Conservation (phyloP, 192 early-diverging fungal species). For the Jimgerdemannia flammicorona region DNA sequence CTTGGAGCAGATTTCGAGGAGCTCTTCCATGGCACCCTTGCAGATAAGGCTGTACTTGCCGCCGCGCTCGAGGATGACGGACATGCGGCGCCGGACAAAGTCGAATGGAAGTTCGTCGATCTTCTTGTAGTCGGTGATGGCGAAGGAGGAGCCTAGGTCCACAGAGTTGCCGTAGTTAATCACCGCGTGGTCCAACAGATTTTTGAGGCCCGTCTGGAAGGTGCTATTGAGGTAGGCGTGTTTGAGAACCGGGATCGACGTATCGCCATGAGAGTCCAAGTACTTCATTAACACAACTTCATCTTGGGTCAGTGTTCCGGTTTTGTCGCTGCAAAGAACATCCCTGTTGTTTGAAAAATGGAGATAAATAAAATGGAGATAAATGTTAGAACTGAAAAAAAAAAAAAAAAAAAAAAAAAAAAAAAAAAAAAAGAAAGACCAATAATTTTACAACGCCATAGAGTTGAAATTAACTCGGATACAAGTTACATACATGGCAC, state of each 20-base stretch:
- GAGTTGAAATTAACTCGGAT: no score
- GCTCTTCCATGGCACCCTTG: conserved; percentile 48
- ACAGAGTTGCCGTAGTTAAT: conserved; percentile 25
- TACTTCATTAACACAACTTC: conserved; percentile 32
- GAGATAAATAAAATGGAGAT: not conserved
- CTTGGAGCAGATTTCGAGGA: conserved; percentile 32
- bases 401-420: not conserved
- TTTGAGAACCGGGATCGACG: conserved; percentile 17
- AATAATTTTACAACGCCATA: no score
- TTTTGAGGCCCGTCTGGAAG: conserved; percentile 46
- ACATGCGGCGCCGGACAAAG: conserved; percentile 47
- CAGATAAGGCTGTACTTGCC: conserved; percentile 24
- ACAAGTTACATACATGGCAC: conserved; percentile 32
- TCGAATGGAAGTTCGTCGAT: conserved; percentile 53
- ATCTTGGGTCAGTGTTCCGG: conserved; percentile 45
- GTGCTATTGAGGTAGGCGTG: conserved; percentile 41
- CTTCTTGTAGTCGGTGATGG: conserved; percentile 10
- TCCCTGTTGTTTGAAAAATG: not conserved
- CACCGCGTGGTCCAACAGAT: conserved; percentile 43
- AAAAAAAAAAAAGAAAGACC: not conserved
- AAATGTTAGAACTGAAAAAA: not conserved
- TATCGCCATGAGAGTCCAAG: conserved; percentile 26
- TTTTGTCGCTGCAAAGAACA: conserved; percentile 43
- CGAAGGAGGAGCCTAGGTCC: not conserved
- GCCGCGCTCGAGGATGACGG: conserved; percentile 34